These are phyloP conservation scores for Phaeosphaeriaceae sp. DNA, from an alignment of 2,329 filamentous ascomycete genomes.

Conservation along the genomic window DNA sequence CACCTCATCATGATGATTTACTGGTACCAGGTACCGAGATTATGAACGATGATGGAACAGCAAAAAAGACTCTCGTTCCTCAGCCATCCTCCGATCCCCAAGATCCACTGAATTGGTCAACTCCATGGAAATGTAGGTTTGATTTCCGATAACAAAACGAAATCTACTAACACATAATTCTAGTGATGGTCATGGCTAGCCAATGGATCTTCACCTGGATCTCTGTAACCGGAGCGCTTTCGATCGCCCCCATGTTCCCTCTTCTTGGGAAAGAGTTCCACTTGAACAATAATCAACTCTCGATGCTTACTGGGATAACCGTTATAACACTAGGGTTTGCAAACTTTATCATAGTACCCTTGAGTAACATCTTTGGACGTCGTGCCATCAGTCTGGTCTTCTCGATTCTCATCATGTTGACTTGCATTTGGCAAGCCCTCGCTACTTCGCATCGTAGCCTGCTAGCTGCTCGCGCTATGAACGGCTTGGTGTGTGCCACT, in stretches of 20 bases:
- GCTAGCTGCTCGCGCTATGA: conserved; percentile 52
- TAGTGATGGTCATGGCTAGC: conserved; percentile 46
- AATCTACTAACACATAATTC: conserved; percentile 1
- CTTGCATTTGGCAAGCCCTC: conserved; percentile 54
- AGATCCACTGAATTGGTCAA: conserved; percentile 49
- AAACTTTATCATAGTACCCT: conserved; percentile 54
- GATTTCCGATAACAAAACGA: too few species aligned
- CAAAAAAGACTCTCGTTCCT: conserved; percentile 35
- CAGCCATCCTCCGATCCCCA: conserved; percentile 40
- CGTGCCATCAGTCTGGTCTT: conserved; percentile 50
- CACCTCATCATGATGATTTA: conserved; percentile 15
- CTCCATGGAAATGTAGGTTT: conserved; percentile 40
- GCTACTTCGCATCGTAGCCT: conserved; percentile 52
- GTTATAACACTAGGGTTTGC: conserved; percentile 54
- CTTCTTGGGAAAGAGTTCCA: conserved; percentile 50
- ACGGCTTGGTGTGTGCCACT: conserved; percentile 52
- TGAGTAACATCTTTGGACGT: conserved; percentile 54
- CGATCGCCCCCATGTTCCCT: conserved; percentile 53
- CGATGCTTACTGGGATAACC: conserved; percentile 51
- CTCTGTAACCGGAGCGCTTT: conserved; percentile 51
- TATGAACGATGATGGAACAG: conserved; percentile 28
- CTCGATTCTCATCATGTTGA: conserved; percentile 49
- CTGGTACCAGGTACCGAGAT: conserved; percentile 41
- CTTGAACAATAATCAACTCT: conserved; percentile 50
- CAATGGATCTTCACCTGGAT: conserved; percentile 53